Percentiles rank a stretch among this genome's conserved stretches.
Conservation (phyloP, 1,284 basidiomycete species). For the Vanrija sp. region DNA sequence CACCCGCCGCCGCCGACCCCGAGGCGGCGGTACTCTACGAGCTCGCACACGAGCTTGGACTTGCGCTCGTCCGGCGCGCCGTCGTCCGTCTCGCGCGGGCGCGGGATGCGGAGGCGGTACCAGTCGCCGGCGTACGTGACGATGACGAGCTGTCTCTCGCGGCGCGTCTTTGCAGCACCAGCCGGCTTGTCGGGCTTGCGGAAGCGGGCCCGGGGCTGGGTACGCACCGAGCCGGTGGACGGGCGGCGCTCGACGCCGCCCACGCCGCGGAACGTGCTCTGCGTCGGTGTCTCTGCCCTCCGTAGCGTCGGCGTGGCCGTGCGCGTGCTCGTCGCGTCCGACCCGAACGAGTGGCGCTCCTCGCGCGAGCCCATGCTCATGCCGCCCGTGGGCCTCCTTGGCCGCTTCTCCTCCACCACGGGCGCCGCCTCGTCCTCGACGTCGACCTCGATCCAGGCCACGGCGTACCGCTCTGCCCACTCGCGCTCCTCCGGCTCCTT, state of each 20-base stretch:
- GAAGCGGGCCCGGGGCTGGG: not conserved
- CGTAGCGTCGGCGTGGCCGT: constrained; percentile 25
- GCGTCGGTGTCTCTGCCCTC: constrained; percentile 15
- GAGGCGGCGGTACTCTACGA: constrained; percentile 44
- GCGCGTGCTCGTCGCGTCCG: constrained; percentile 23
- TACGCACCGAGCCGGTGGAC: constrained; percentile 1
- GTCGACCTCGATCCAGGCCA: constrained; percentile 71
- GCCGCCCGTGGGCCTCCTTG: constrained; percentile 2
- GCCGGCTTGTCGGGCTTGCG: not conserved
- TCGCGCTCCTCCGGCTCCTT: constrained; percentile 59
- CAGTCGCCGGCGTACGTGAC: constrained; percentile 87
- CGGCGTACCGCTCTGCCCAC: constrained; percentile 71
- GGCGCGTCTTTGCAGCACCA: constrained; percentile 8
- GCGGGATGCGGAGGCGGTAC: constrained; percentile 76
- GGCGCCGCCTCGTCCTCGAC: constrained; percentile 36
- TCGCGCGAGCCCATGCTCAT: constrained; percentile 23
- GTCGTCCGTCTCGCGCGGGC: constrained; percentile 4
- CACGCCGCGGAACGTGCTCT: not conserved
- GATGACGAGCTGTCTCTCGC: constrained; percentile 74
- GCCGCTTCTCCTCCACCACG: not conserved
- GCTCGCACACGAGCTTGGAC: constrained; percentile 26
- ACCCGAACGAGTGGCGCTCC: constrained; percentile 23
- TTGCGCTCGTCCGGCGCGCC: constrained; percentile 5
- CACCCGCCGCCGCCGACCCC: constrained; percentile 42
- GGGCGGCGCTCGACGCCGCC: constrained; percentile 1